Conservation (phyloP, 345 rosid species). For the Citrus hindsii region DNA sequence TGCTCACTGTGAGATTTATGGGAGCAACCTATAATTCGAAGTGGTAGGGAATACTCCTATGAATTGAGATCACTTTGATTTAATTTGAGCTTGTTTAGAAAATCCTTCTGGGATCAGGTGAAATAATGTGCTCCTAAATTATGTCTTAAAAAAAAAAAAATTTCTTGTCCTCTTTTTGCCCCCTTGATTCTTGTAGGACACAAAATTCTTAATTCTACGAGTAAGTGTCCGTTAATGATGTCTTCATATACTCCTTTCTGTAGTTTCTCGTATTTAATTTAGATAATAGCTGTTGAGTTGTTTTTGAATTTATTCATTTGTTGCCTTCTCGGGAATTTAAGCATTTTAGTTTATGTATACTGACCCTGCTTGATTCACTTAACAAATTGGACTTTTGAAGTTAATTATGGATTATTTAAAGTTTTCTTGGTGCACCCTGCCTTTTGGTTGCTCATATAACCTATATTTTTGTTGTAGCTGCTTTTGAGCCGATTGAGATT, state of each 20-base stretch:
- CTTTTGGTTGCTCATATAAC: neutral
- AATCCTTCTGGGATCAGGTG: neutral
- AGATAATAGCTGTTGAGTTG: neutral
- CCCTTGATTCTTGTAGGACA: neutral
- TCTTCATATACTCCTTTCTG: neutral
- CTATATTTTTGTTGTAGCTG: constrained; percentile 38
- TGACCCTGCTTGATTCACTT: neutral
- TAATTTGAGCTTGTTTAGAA: neutral
- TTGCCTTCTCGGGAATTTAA: neutral
- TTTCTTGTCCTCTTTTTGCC: neutral
- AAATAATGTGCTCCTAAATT: neutral
- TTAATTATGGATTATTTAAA: neutral
- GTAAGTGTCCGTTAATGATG: neutral
- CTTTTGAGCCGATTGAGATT: constrained; percentile 78
- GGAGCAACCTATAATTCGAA: neutral
- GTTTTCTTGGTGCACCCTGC: neutral
- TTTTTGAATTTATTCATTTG: neutral
- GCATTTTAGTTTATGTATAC: neutral
- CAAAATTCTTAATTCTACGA: neutral
- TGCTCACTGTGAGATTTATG: neutral
- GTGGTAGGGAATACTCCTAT: neutral
- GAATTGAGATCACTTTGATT: neutral
- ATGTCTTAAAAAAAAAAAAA: neutral
- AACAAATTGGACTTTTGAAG: neutral
- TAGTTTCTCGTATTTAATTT: neutral